Evolutionary conservation across 2,329 filamentous ascomycete genomes (phyloP), one percentile per base, ranked within the genome.

Genomic region (Davidsoniella australis): DNA sequence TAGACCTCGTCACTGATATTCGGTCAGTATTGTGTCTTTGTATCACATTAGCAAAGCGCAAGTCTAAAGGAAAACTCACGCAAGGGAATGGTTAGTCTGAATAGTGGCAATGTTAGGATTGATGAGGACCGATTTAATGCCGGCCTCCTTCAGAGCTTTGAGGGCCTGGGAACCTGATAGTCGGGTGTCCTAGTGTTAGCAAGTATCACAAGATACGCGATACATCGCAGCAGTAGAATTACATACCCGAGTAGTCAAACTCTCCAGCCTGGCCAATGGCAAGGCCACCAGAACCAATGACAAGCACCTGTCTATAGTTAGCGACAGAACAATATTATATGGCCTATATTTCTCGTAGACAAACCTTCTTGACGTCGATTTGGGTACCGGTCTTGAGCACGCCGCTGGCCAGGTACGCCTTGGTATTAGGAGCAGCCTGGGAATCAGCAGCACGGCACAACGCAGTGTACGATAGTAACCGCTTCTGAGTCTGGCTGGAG

Each of bases 71-170:
- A 39, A 24, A 24, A 47, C 50, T 49, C 39, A 52, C 50, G 87
- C 87, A 62, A 96, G 82, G 60, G 82, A 81, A 73, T 96, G 89
- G 65, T 93, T 87, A 58, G 89, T 96, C 69, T 96, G 89, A 61
- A 96, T 96, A 52, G 91, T 96, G 53, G 89, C 89, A 64, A 96
- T 96, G 65, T 96, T 96, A 60, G 89, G 89, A 68, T 96, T 96
- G 65, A 96, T 88, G 56, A 96, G 78, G 49, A 96, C 84, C 8
- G 89, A 94, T 57, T 80, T 69, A 53, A 96, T 85, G 54, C 86
- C 86, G 55, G 88, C 89, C 69, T 96, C 89, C 68, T 94, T 96
- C 54, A 98, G 74, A 38, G 91, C 91, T 69, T 96, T 96, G 55
- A 98, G 74, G 49, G 91, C 91, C 71, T 96, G 91, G 5, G 89